Evolutionary conservation across 2,329 filamentous ascomycete genomes (phyloP).

Genomic region (Pyricularia pennisetigena): DNA sequence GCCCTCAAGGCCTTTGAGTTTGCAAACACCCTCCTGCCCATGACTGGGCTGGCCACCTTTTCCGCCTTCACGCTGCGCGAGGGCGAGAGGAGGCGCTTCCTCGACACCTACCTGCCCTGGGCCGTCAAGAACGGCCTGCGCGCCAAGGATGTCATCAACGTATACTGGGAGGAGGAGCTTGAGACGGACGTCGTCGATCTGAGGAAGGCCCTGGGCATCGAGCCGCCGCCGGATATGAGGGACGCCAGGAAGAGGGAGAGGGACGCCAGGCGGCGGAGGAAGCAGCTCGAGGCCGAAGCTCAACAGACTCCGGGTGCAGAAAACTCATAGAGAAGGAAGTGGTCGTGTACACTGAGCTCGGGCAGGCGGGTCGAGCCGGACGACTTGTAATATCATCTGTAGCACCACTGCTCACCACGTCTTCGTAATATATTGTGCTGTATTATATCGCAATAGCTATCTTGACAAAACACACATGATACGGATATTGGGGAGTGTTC

Average conservation of each 20-base stretch:
- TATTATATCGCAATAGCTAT: neutral
- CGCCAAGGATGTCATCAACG: conserved; percentile 77
- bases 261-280: conserved; percentile 57
- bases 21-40: conserved; percentile 84
- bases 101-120: conserved; percentile 75
- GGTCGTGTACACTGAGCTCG: neutral
- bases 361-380: neutral
- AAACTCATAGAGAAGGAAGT: neutral
- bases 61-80: conserved; percentile 81
- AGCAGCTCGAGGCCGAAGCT: conserved; percentile 16
- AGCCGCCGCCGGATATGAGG: conserved; percentile 79
- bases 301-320: neutral
- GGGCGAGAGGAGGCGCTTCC: conserved; percentile 69
- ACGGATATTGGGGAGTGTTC: neutral
- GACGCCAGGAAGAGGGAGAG: conserved; percentile 62
- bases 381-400: neutral
- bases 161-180: conserved; percentile 96
- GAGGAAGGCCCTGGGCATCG: conserved; percentile 67
- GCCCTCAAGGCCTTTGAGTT: conserved; percentile 99
- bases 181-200: conserved; percentile 73
- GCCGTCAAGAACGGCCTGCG: conserved; percentile 72
- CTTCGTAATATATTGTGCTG: neutral
- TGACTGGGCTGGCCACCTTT: conserved; percentile 82
- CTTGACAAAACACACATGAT: neutral
- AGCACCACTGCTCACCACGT: neutral